A percentile compares a stretch with the other conserved stretches of the same genome.
Evolutionary conservation across 2,329 filamentous ascomycete species (phyloP).

Genomic region (Colletotrichum eleusines): DNA sequence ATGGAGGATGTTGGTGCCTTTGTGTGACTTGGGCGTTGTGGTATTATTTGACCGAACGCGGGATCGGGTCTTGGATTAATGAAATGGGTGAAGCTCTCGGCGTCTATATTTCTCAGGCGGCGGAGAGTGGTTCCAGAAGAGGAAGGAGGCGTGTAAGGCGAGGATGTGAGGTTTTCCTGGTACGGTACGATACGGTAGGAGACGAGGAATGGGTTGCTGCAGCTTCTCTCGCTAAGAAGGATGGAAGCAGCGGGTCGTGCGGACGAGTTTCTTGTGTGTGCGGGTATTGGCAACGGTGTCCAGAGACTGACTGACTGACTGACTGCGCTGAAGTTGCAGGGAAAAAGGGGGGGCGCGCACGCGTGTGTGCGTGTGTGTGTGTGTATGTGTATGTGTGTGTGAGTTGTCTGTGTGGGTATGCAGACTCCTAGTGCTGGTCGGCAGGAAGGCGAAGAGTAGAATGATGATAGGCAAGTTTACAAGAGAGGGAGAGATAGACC

Average conservation of each 20-base stretch:
- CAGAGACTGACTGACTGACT: too few species aligned
- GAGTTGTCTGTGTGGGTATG: constrained; percentile 18
- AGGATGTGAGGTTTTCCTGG: constrained; percentile 9
- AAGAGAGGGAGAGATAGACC: background rate
- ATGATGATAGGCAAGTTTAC: background rate
- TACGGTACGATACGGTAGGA: constrained; percentile 7
- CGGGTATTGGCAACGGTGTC: constrained; percentile 22
- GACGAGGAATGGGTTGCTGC: constrained; percentile 36
- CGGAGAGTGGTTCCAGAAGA: constrained; percentile 13
- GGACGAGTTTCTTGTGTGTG: constrained; percentile 5
- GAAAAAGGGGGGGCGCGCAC: constrained; percentile 26
- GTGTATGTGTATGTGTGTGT: too few species aligned
- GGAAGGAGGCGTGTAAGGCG: constrained; percentile 17
- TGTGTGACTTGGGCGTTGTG: constrained; percentile 23
- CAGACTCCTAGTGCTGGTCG: constrained; percentile 18
- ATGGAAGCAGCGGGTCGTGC: constrained; percentile 33
- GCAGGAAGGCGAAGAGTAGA: background rate
- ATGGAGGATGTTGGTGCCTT: constrained; percentile 14
- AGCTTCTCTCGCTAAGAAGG: constrained; percentile 36
- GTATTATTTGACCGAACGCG: constrained; percentile 35
- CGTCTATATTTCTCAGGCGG: constrained; percentile 23
- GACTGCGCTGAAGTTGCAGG: constrained; percentile 38
- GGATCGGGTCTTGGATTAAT: constrained; percentile 39
- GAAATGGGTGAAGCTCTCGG: constrained; percentile 1
- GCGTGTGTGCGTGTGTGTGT: too few species aligned